These are phyloP conservation scores for Lactarius tabidus DNA, from an alignment of 768 basidiomycete genomes.

Conservation along the genomic window DNA sequence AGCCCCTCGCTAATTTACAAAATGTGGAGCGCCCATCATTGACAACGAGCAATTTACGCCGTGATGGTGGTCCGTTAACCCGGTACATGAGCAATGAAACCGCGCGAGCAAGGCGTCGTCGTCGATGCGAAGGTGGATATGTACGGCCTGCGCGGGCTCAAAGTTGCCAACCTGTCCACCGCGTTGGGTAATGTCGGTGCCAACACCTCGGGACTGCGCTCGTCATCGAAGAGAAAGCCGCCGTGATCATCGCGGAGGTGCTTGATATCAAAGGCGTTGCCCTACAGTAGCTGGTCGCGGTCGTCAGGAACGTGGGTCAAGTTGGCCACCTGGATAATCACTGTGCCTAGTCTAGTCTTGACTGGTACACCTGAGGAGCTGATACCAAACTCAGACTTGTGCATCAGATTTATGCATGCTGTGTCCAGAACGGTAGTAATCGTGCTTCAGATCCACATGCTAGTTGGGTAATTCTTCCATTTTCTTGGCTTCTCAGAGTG, in stretches of 20 bases:
- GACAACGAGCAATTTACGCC: background rate
- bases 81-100: constrained; percentile 68
- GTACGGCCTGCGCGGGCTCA: constrained; percentile 53
- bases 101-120: constrained; percentile 58
- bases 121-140: constrained; percentile 59
- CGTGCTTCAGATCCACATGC: background rate
- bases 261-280: constrained; percentile 40
- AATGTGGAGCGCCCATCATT: too few species aligned
- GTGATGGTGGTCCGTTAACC: constrained; percentile 38
- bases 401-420: too few species aligned
- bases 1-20: background rate
- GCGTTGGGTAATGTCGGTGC: constrained; percentile 37
- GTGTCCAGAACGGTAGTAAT: background rate
- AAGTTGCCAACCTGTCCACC: constrained; percentile 49
- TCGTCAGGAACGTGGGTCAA: background rate
- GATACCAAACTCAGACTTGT: background rate
- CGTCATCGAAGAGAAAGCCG: constrained; percentile 57
- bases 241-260: constrained; percentile 54
- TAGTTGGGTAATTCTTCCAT: background rate
- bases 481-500: background rate
- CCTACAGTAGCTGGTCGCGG: constrained; percentile 17
- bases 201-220: constrained; percentile 44
- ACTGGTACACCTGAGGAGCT: too few species aligned
- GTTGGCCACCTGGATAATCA: background rate
- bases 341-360: background rate